Base-by-base conservation (phyloP, 208 protist species). In the Leishmania tropica region DNA sequence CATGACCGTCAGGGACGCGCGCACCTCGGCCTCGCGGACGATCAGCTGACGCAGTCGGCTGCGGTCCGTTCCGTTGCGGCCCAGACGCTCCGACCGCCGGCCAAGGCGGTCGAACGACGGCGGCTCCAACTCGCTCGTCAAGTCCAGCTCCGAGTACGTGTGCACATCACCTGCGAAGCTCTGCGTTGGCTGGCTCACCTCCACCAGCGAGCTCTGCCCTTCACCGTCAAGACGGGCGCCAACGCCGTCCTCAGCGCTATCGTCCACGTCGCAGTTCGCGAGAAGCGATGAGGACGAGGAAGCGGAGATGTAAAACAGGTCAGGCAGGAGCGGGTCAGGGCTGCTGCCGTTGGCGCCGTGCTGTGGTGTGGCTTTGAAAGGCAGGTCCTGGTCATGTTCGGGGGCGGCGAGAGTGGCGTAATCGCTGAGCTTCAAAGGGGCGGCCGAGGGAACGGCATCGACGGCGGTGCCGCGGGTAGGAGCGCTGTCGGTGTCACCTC, bases 111-210 rank as follows among this genome's bases (percentile, higher is more conserved):
- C 90, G 13, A 87, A 78, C 67, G 85, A 79, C 47, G 85, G 80
- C 68, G 88, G 81, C 21, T 90, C 92, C 40, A 67, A 76, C 17
- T 94, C 93, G 58, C 89, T 96, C 42, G 73, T 84, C 35, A 75
- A 64, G 70, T 93, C 89, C 2, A 88, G 37, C 53, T 89, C 89
- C 4, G 92, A 94, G 35, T 86, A 40, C 17, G 82, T 88, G 62
- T 86, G 85, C 24, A 72, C 21, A 79, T 91, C 78, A 19, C 80
- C 45, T 40, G 71, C 72, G 35, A 86, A 42, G 74, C 84, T 90
- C 58, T 89, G 88, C 47, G 92, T 95, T 7, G 91, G 88, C 78
- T 92, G 82, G 77, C 93, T 95, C 53, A 95, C 87, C 54, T 94
- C 90, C 17, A 94, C 90, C 54, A 86, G 84, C 1, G 88, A 90